phyloP scores from a whole-genome alignment of 805 yeast species.

The Suhomyces emberorum region DNA sequence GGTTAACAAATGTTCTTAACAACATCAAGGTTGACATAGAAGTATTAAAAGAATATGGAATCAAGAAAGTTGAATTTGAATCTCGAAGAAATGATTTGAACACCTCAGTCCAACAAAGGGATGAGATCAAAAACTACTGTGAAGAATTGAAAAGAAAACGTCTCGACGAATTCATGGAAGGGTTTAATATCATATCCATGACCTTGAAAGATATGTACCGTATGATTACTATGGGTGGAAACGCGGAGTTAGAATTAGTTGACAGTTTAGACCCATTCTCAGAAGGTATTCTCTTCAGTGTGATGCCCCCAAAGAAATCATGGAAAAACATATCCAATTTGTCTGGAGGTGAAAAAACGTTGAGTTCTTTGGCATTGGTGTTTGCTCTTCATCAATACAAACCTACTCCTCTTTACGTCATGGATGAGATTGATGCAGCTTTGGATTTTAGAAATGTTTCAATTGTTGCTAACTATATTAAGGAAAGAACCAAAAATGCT shows the following conservation, averaged over 20 bases:
- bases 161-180: slow-evolving; percentile 87
- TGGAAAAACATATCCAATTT: slow-evolving; percentile 95
- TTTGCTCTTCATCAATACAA: slow-evolving; percentile 94
- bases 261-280: slow-evolving; percentile 97
- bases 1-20: slow-evolving; percentile 53
- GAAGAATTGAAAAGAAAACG: slow-evolving; percentile 73
- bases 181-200: slow-evolving; percentile 80
- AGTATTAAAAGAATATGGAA: slow-evolving; percentile 71
- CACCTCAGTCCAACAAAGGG: slow-evolving; percentile 63
- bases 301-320: slow-evolving; percentile 98
- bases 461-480: slow-evolving; percentile 95
- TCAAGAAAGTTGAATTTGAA: slow-evolving; percentile 60
- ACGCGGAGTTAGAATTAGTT: slow-evolving; percentile 93
- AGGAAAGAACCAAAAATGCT: slow-evolving; percentile 92
- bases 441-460: slow-evolving; percentile 95
- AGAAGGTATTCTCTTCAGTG: slow-evolving; percentile 94
- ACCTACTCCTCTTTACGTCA: slow-evolving; percentile 95
- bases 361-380: slow-evolving; percentile 90
- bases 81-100: slow-evolving; percentile 65
- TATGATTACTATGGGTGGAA: slow-evolving; percentile 99
- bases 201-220: slow-evolving; percentile 96
- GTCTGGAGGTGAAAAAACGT: slow-evolving; percentile 97
- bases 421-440: slow-evolving; percentile 99
- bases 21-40: slow-evolving; percentile 66
- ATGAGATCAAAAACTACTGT: slow-evolving; percentile 53